Conservation (phyloP, 2,329 filamentous ascomycete genomes). For the Chalara sp. region DNA sequence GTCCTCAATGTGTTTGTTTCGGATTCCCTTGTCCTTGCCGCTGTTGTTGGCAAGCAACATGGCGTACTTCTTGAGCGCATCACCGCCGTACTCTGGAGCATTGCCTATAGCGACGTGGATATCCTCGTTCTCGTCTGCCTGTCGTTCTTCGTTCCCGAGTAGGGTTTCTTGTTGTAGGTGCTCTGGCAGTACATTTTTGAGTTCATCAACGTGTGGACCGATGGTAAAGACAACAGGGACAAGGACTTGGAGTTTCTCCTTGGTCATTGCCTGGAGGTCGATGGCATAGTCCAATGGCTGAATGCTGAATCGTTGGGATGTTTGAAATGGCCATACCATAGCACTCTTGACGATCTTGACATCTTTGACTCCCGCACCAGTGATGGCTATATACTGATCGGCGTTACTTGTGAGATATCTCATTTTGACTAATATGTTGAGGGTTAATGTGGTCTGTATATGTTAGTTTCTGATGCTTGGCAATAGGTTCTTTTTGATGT, state of each 20-base stretch:
- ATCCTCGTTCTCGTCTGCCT: background rate
- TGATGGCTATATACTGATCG: slow-evolving; percentile 83
- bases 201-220: slow-evolving; percentile 65
- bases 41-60: slow-evolving; percentile 65
- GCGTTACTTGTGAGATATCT: slow-evolving; percentile 65
- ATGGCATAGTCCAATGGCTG: slow-evolving; percentile 78
- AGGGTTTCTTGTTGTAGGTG: too few relatives aligned
- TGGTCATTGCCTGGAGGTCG: slow-evolving; percentile 80
- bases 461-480: too few relatives aligned
- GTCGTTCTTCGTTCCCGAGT: slow-evolving; percentile 13
- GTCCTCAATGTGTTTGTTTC: slow-evolving; percentile 61
- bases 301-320: slow-evolving; percentile 43
- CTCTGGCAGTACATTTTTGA: slow-evolving; percentile 27
- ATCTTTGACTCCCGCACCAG: slow-evolving; percentile 67
- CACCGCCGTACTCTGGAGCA: slow-evolving; percentile 42
- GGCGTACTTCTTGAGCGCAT: slow-evolving; percentile 74
- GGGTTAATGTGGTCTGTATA: background rate
- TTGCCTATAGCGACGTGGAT: slow-evolving; percentile 1
- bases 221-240: slow-evolving; percentile 83
- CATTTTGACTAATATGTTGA: slow-evolving; percentile 31
- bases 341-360: slow-evolving; percentile 75
- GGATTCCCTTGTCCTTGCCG: slow-evolving; percentile 30
- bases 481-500: too few relatives aligned
- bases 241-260: slow-evolving; percentile 78
- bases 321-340: slow-evolving; percentile 64